phyloP scores from a whole-genome alignment of 148 eudicot species.

The Nepenthes gracilis region DNA sequence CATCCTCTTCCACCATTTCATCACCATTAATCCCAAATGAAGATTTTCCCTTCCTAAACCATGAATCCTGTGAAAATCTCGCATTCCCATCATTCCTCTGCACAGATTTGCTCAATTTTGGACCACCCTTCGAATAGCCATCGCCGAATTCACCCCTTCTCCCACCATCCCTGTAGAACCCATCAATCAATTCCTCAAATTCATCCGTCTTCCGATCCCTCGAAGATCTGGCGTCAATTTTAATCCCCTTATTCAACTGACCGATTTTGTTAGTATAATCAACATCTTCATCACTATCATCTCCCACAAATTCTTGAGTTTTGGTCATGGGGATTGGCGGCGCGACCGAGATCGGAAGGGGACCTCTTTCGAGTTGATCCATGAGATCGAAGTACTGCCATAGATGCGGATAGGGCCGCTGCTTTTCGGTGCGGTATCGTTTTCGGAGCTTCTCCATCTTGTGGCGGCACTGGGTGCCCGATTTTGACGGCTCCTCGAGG shows the following conservation, averaged over 20 bases:
- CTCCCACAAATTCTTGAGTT: constrained; percentile 2
- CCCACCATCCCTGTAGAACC: constrained; percentile 10
- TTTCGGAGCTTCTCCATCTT: constrained; percentile 82
- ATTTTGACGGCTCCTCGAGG: constrained; percentile 38
- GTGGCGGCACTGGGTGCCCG: constrained; percentile 77
- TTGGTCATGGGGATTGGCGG: constrained; percentile 19
- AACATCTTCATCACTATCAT: not conserved
- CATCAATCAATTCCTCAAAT: constrained; percentile 12
- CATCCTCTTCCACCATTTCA: constrained; percentile 18
- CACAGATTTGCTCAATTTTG: not conserved
- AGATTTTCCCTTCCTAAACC: constrained; percentile 15
- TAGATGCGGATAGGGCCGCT: constrained; percentile 26
- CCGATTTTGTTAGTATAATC: constrained; percentile 5
- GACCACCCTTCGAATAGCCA: not conserved
- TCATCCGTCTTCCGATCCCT: constrained; percentile 7
- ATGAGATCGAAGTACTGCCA: constrained; percentile 61
- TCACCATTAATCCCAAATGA: not conserved
- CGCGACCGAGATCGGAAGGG: constrained; percentile 41
- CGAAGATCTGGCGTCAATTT: not conserved
- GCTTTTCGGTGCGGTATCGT: constrained; percentile 47
- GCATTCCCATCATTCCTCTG: not conserved
- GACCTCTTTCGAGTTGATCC: constrained; percentile 63
- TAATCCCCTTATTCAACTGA: constrained; percentile 5
- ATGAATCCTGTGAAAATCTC: not conserved
- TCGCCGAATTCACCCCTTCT: constrained; percentile 2